Conservation (phyloP, 1,284 basidiomycete species). For the Phenoliferia sp. region DNA sequence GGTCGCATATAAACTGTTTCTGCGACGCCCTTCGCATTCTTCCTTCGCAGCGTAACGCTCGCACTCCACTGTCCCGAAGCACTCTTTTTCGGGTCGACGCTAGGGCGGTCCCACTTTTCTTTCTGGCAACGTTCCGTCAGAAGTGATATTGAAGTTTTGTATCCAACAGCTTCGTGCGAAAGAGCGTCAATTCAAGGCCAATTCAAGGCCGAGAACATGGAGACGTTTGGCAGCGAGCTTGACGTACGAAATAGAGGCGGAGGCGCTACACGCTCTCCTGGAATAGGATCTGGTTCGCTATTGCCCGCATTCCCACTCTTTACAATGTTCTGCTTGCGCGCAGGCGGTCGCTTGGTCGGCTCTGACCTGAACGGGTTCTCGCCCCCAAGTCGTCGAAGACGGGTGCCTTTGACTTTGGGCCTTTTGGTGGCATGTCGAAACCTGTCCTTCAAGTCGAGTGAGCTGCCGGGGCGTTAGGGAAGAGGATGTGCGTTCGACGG, state of each 20-base stretch:
- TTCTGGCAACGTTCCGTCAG: slow-evolving; percentile 74
- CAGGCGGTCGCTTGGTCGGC: background rate
- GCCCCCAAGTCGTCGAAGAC: background rate
- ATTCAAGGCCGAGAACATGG: background rate
- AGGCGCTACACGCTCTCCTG: slow-evolving; percentile 36
- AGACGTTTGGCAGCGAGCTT: background rate
- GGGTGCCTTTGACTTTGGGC: too few species aligned
- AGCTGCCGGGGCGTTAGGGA: too few species aligned
- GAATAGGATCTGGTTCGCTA: slow-evolving; percentile 50
- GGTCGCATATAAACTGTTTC: slow-evolving; percentile 70
- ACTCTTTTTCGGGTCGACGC: slow-evolving; percentile 60
- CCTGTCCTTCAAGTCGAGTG: too few species aligned
- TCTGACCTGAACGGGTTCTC: background rate
- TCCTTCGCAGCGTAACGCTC: slow-evolving; percentile 56
- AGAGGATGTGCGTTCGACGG: too few species aligned
- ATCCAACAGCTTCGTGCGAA: slow-evolving; percentile 49
- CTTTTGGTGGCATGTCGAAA: too few species aligned
- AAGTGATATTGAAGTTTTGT: slow-evolving; percentile 69
- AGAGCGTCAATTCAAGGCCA: background rate
- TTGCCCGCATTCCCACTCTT: slow-evolving; percentile 74
- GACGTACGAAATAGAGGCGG: slow-evolving; percentile 56
- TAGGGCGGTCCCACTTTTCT: slow-evolving; percentile 74
- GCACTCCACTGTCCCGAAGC: slow-evolving; percentile 52
- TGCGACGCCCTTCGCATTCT: slow-evolving; percentile 62
- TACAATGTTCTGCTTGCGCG: slow-evolving; percentile 52